Evolutionary conservation across 1,284 basidiomycete species (phyloP).

Genomic region (Bjerkandera adusta): DNA sequence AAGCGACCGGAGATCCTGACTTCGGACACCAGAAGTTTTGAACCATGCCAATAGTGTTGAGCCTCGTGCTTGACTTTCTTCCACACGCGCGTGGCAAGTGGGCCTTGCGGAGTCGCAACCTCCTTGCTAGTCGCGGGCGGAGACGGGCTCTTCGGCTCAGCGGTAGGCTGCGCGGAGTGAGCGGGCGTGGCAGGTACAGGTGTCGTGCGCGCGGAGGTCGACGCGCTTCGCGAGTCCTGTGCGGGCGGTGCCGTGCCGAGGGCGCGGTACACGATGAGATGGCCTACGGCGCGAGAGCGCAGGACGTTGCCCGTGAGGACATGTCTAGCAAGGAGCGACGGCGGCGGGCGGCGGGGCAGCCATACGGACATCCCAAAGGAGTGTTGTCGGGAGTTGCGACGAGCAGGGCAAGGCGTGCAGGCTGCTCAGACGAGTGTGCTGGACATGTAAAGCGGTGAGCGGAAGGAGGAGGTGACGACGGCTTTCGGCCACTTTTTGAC

Average conservation of each 20-base stretch:
- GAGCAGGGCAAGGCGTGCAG: too few species aligned
- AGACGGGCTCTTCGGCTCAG: constrained; percentile 48
- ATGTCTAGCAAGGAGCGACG: constrained; percentile 42
- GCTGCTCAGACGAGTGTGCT: too few species aligned
- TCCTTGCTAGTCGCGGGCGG: constrained; percentile 52
- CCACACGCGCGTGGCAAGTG: constrained; percentile 71
- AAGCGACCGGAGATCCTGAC: constrained; percentile 88
- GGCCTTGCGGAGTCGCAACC: constrained; percentile 37
- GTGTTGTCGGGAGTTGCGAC: too few species aligned
- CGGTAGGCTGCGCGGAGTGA: constrained; percentile 14
- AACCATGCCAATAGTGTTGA: constrained; percentile 96
- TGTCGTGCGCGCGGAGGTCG: constrained; percentile 21
- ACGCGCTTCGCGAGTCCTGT: constrained; percentile 13
- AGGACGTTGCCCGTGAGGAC: constrained; percentile 26
- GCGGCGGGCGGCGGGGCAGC: constrained; percentile 36
- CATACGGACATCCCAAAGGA: constrained; percentile 32
- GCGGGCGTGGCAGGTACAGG: constrained; percentile 10
- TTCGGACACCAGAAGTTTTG: constrained; percentile 93
- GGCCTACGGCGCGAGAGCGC: constrained; percentile 7
- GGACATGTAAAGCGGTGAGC: too few species aligned
- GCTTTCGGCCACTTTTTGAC: too few species aligned
- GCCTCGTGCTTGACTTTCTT: constrained; percentile 95
- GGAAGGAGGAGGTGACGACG: too few species aligned
- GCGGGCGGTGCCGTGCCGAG: constrained; percentile 30
- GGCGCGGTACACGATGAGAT: constrained; percentile 18